A percentile compares a stretch with the other conserved stretches of the same genome.
These are phyloP conservation scores for Wickerhamiella azymoides DNA, from an alignment of 805 yeast genomes.

Conservation along the genomic window DNA sequence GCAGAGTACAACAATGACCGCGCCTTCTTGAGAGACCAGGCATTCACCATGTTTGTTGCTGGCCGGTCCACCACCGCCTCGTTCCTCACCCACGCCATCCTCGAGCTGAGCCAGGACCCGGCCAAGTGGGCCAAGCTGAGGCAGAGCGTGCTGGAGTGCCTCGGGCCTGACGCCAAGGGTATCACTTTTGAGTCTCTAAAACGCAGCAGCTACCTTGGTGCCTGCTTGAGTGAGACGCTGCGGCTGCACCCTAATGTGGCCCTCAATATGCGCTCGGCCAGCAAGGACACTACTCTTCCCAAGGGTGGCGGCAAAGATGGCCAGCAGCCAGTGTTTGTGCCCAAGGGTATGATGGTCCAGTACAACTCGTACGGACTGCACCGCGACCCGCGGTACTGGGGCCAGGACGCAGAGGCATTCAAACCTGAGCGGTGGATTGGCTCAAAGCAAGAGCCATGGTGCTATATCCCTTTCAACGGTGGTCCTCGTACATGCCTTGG, in stretches of 20 bases:
- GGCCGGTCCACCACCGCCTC: conserved; percentile 37
- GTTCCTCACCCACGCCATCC: conserved; percentile 29
- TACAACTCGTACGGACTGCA: conserved; percentile 29
- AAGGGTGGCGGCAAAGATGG: conserved; percentile 32
- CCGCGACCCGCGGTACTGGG: conserved; percentile 26
- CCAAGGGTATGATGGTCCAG: conserved; percentile 28
- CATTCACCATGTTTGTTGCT: conserved; percentile 32
- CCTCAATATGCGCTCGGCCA: conserved; percentile 29
- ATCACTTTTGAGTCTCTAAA: conserved; percentile 30
- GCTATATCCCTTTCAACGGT: conserved; percentile 34
- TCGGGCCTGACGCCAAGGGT: conserved; percentile 7
- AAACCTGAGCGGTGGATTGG: conserved; percentile 31
- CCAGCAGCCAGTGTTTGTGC: conserved; percentile 24
- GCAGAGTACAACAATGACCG: conserved; percentile 20
- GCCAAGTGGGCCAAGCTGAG: conserved; percentile 19
- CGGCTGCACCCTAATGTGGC: conserved; percentile 36
- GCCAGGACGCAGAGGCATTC: conserved; percentile 28
- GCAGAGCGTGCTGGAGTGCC: conserved; percentile 5
- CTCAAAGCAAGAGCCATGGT: conserved; percentile 22
- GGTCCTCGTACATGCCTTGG: conserved; percentile 38
- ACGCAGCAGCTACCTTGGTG: conserved; percentile 29
- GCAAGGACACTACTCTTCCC: conserved; percentile 31
- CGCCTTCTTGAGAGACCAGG: conserved; percentile 30
- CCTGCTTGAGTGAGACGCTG: conserved; percentile 30
- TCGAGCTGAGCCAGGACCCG: conserved; percentile 28